These are phyloP conservation scores for Corylus americana DNA, from an alignment of 306 rosid genomes.

Conservation along the genomic window DNA sequence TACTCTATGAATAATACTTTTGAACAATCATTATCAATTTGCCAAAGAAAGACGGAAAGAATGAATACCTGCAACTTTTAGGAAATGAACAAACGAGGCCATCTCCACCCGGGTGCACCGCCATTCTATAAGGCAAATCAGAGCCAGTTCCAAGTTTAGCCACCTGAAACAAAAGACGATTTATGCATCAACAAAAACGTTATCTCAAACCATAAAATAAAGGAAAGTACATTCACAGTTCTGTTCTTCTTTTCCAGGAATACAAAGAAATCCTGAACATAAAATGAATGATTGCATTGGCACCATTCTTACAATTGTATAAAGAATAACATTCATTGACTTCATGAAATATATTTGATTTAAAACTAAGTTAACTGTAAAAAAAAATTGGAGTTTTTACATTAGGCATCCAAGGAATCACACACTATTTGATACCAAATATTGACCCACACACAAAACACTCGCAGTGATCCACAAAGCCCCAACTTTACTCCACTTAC, in stretches of 20 bases:
- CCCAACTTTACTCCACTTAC: background rate
- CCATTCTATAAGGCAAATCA: constrained; percentile 88
- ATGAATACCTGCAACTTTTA: constrained; percentile 62
- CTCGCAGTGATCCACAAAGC: background rate
- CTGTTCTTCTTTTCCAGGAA: background rate
- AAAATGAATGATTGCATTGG: too few species aligned
- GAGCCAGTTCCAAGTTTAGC: constrained; percentile 55
- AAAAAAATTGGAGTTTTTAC: background rate
- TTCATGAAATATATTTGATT: background rate
- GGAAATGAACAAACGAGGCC: constrained; percentile 83
- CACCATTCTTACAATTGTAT: too few species aligned
- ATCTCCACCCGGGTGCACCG: constrained; percentile 67
- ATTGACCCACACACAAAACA: background rate
- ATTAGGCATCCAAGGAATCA: background rate
- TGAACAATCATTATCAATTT: background rate
- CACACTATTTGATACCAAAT: background rate
- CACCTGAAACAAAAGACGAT: constrained; percentile 50
- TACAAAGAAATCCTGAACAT: background rate
- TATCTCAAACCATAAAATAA: background rate
- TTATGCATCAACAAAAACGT: background rate
- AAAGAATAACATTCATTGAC: background rate
- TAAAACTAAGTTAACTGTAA: background rate
- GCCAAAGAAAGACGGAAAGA: background rate
- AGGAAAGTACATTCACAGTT: background rate
- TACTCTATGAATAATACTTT: background rate